A percentile compares a stretch with the other conserved stretches of the same genome.
phyloP scores from a whole-genome alignment of 2,329 filamentous ascomycete genomes.

The Colletotrichum chlorophyti region DNA sequence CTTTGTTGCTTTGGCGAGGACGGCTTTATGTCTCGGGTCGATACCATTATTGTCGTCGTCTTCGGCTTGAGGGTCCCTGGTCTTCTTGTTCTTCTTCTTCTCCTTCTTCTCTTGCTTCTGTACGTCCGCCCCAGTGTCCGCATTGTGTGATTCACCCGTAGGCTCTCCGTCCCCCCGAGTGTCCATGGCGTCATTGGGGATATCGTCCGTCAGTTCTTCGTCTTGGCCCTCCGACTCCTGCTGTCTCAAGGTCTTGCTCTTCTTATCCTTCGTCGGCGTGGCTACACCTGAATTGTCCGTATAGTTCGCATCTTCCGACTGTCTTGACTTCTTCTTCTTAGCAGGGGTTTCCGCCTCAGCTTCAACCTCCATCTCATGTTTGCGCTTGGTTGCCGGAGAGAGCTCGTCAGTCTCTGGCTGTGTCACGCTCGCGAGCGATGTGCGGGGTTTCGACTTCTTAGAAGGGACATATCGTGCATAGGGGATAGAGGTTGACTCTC shows the following conservation, averaged over 20 bases:
- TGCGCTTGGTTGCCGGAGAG: conserved; percentile 39
- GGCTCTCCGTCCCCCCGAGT: conserved; percentile 32
- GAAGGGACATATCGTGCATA: conserved; percentile 29
- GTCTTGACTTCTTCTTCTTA: conserved; percentile 44
- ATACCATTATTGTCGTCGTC: conserved; percentile 36
- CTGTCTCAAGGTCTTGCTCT: conserved; percentile 42
- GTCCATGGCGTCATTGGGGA: not conserved
- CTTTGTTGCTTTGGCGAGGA: conserved; percentile 63
- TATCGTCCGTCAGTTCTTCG: not conserved
- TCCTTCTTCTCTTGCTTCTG: conserved; percentile 30
- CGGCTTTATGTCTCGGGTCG: conserved; percentile 51
- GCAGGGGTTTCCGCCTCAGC: conserved; percentile 35
- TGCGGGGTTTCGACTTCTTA: conserved; percentile 28
- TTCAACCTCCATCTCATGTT: conserved; percentile 42
- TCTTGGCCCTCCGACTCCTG: conserved; percentile 31
- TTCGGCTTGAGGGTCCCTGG: conserved; percentile 35
- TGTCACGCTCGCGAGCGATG: not conserved
- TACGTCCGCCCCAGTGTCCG: conserved; percentile 31
- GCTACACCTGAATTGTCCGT: conserved; percentile 32
- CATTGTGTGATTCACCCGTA: conserved; percentile 24
- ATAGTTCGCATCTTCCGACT: conserved; percentile 22
- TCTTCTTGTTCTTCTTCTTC: conserved; percentile 18
- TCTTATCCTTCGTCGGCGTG: conserved; percentile 39
- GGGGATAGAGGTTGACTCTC: conserved; percentile 3
- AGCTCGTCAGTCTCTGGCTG: not conserved